Evolutionary conservation across 2,329 filamentous ascomycete genomes (phyloP).

Genomic region (Zalaria sp.): DNA sequence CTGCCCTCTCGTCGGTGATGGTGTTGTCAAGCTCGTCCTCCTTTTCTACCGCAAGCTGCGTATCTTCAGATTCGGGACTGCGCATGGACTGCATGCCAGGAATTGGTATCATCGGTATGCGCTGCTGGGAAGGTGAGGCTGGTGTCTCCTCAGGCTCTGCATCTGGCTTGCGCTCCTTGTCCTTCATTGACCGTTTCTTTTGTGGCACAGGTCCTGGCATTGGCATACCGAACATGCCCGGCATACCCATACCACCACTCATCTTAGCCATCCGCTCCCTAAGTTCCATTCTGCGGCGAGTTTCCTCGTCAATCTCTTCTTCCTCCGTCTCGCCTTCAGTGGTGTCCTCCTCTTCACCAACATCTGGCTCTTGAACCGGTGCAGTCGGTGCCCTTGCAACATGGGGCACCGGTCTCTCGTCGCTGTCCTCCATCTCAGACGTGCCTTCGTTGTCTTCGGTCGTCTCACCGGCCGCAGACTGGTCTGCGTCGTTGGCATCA

Average conservation of each 20-base stretch:
- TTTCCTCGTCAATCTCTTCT: slow-evolving; percentile 56
- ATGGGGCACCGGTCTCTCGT: slow-evolving; percentile 36
- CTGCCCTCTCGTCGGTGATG: slow-evolving; percentile 25
- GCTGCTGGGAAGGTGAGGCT: slow-evolving; percentile 14
- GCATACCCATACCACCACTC: slow-evolving; percentile 95
- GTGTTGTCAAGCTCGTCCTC: slow-evolving; percentile 31
- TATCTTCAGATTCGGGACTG: slow-evolving; percentile 34
- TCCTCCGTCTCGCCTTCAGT: slow-evolving; percentile 37
- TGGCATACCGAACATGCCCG: slow-evolving; percentile 75
- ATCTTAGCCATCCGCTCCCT: slow-evolving; percentile 96
- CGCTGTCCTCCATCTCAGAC: slow-evolving; percentile 60
- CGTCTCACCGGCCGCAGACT: slow-evolving; percentile 47
- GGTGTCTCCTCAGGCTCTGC: slow-evolving; percentile 17
- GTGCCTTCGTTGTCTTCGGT: slow-evolving; percentile 48
- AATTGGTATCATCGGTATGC: slow-evolving; percentile 45
- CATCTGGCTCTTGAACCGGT: slow-evolving; percentile 27
- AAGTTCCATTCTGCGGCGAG: slow-evolving; percentile 71
- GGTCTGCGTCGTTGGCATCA: slow-evolving; percentile 51
- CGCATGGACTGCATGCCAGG: slow-evolving; percentile 47
- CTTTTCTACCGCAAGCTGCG: slow-evolving; percentile 32
- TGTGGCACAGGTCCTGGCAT: slow-evolving; percentile 35
- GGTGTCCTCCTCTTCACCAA: slow-evolving; percentile 30
- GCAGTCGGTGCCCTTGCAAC: slow-evolving; percentile 22
- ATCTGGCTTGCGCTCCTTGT: slow-evolving; percentile 18
- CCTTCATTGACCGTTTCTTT: slow-evolving; percentile 32